phyloP scores from a whole-genome alignment of 2,329 filamentous ascomycete species.

The Claviceps fusiformis region DNA sequence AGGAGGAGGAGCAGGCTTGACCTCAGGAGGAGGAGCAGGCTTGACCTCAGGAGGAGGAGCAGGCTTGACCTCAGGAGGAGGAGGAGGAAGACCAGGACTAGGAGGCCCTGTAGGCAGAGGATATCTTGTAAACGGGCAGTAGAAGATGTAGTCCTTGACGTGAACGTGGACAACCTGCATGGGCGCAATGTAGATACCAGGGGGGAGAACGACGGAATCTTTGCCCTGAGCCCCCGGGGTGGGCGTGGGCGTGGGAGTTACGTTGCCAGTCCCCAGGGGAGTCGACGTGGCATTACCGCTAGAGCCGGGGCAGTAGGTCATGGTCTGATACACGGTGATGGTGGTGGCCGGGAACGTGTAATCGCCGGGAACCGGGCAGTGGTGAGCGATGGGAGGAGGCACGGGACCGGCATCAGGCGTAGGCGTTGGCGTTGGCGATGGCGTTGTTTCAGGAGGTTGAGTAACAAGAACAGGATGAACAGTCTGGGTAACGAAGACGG shows the following conservation, averaged over 20 bases:
- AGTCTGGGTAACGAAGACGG: background rate
- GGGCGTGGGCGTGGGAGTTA: slow-evolving; percentile 25
- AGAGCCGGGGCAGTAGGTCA: slow-evolving; percentile 57
- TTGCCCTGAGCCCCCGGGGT: slow-evolving; percentile 32
- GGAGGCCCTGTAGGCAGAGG: slow-evolving; percentile 19
- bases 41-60: background rate
- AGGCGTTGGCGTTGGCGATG: background rate
- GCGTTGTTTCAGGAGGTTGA: too few relatives aligned
- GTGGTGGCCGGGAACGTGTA: slow-evolving; percentile 68
- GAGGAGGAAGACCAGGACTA: background rate
- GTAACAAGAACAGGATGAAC: background rate
- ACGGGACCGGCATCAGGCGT: slow-evolving; percentile 20
- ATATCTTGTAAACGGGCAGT: slow-evolving; percentile 18
- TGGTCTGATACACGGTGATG: slow-evolving; percentile 50
- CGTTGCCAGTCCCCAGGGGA: too few relatives aligned
- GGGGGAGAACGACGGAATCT: slow-evolving; percentile 45
- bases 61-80: too few relatives aligned
- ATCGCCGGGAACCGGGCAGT: slow-evolving; percentile 51
- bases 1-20: slow-evolving; percentile 3
- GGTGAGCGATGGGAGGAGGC: slow-evolving; percentile 35
- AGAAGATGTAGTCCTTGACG: slow-evolving; percentile 46
- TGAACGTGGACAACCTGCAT: slow-evolving; percentile 54
- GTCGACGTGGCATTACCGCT: slow-evolving; percentile 16
- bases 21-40: slow-evolving; percentile 3
- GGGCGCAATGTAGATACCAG: slow-evolving; percentile 61